phyloP scores from a whole-genome alignment of 139 green algal species.

The Chlorella sp. region DNA sequence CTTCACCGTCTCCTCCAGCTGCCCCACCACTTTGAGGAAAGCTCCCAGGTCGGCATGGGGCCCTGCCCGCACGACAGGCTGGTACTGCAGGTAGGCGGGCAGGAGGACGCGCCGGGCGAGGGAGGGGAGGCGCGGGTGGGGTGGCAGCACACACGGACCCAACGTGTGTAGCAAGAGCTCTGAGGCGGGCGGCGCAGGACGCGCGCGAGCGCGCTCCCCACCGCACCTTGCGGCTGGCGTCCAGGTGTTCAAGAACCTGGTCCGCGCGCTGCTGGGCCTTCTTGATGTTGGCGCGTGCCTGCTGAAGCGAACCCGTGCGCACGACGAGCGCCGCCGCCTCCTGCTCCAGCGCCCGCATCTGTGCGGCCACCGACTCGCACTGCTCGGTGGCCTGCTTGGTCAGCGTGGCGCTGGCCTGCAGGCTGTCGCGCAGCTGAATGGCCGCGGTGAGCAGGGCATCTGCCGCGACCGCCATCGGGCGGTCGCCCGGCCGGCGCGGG shows the following conservation, averaged over 20 bases:
- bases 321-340: neutral
- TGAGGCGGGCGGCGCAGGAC: neutral
- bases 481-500: no score
- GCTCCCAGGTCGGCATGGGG: conserved; percentile 28
- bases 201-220: no score
- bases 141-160: neutral
- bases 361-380: neutral
- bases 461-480: neutral
- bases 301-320: neutral
- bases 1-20: conserved; percentile 32
- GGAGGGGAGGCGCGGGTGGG: neutral
- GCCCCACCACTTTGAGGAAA: conserved; percentile 30
- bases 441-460: neutral
- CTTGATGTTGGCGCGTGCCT: conserved; percentile 34
- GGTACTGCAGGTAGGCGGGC: conserved; percentile 4
- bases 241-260: conserved; percentile 43
- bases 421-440: neutral
- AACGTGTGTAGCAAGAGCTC: neutral
- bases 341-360: neutral
- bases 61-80: conserved; percentile 32
- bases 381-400: neutral
- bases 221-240: conserved; percentile 35
- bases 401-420: neutral
- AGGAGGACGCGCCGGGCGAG: neutral
- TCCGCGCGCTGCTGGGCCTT: conserved; percentile 31